phyloP scores from a whole-genome alignment of 108 stramenopile genomes.

The Skeletonema grethae region DNA sequence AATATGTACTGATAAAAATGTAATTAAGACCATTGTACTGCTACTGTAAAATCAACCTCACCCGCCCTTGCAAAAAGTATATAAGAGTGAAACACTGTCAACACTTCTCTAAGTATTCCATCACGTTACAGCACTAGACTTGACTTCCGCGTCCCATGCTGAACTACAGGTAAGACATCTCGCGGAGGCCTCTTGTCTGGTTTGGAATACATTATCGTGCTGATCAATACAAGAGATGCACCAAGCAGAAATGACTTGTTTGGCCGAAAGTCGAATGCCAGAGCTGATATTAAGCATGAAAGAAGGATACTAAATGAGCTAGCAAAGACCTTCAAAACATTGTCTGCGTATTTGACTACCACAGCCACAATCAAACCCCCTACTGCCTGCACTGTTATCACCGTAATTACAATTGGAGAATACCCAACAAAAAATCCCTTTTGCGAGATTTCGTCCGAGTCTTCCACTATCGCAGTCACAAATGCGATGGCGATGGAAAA shows the following conservation, averaged over 20 bases:
- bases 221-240: slow-evolving; percentile 70
- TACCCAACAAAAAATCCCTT: slow-evolving; percentile 95
- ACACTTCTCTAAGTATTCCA: background rate
- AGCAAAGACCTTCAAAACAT: slow-evolving; percentile 96
- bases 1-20: no score
- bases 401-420: slow-evolving; percentile 77
- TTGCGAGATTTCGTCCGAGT: slow-evolving; percentile 52
- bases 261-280: slow-evolving; percentile 92
- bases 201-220: slow-evolving; percentile 75
- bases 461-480: slow-evolving; percentile 71
- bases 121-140: background rate
- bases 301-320: slow-evolving; percentile 92
- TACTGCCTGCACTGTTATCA: slow-evolving; percentile 92
- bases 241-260: slow-evolving; percentile 68
- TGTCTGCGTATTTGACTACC: slow-evolving; percentile 97
- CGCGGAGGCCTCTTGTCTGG: slow-evolving; percentile 37
- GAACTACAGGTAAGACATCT: background rate
- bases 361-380: slow-evolving; percentile 97
- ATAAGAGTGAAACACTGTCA: no score
- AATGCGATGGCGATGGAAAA: slow-evolving; percentile 87
- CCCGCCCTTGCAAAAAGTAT: no score
- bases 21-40: no score
- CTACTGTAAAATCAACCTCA: no score
- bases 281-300: slow-evolving; percentile 85
- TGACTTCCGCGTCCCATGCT: background rate